Base-by-base conservation (phyloP, 2,329 filamentous ascomycete genomes). In the Fusarium miscanthi region DNA sequence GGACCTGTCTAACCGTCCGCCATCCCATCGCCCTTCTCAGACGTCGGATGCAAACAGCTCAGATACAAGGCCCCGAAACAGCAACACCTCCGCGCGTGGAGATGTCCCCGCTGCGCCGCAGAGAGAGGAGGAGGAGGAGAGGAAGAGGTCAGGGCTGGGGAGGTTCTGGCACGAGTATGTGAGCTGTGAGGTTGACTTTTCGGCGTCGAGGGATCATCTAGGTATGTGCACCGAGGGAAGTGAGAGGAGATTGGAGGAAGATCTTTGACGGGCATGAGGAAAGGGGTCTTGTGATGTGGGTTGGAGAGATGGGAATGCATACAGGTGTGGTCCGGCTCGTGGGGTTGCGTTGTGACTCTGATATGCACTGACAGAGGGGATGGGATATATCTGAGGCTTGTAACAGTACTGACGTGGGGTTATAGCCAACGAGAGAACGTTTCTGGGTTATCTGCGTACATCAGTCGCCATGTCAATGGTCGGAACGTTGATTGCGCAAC, bases 381-480 rank as follows among this genome's bases (percentile, higher is more conserved):
- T 17, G 45, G 42, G 30, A 35, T 52, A 27, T 52, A 27, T 7
- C 1, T 33, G 41, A 59, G 37, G 37, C 6, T n/a, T 5, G 37
- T 23, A 5, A 45, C 31, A 25, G 16, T 41, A 33, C 69, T 72
- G 41, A 72, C 40, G 30, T 46, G 58, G 25, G 19, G 31, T 40
- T 33, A 13, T 41, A 94, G 92, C 92, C 41, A 87, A 94, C 60
- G 92, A 94, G 81, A 85, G 92, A 63, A 94, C 92, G 23, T 94
- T 91, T 77, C 87, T 94, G 23, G 91, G 87, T 35, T 94, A 94
- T 79, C 85, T 94, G 35, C 88, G 92, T 25, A 94, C 92, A 4
- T 93, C 91, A 1, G 81, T 92, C 41, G 85, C 88, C n/a, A 84
- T 94, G 42, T 90, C 91, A 19, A 91, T 93, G 82, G 82, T 90